Conservation (phyloP, 768 basidiomycete genomes). For the Boletus sensibilis region DNA sequence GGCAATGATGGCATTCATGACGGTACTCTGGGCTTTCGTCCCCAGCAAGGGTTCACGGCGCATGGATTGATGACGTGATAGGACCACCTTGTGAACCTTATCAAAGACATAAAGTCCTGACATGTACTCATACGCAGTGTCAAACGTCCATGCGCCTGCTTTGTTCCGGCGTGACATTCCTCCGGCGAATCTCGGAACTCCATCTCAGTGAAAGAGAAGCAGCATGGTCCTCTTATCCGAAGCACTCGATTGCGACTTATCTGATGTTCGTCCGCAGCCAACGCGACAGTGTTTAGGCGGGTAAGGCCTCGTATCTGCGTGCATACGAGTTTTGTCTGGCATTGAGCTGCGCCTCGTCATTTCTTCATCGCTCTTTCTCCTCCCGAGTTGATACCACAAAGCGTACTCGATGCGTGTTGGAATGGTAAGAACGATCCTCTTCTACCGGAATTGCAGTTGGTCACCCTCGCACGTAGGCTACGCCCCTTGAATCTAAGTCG, state of each 20-base stretch:
- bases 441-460: neutral
- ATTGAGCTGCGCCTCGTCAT: too few relatives aligned
- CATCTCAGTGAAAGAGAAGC: neutral
- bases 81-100: neutral
- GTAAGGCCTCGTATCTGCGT: neutral
- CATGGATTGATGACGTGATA: conserved; percentile 13
- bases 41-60: conserved; percentile 29
- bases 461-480: neutral
- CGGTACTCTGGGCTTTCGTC: conserved; percentile 42
- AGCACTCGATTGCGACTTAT: neutral
- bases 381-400: neutral
- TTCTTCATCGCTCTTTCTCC: neutral
- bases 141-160: neutral
- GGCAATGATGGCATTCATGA: conserved; percentile 44
- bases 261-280: neutral
- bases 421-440: neutral
- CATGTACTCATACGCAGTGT: neutral
- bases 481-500: neutral
- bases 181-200: neutral
- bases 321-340: neutral
- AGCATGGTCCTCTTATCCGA: neutral
- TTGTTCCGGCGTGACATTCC: neutral
- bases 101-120: neutral
- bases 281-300: neutral
- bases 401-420: neutral